Conservation (phyloP, 2,329 filamentous ascomycete species). For the Botrytis pseudocinerea region DNA sequence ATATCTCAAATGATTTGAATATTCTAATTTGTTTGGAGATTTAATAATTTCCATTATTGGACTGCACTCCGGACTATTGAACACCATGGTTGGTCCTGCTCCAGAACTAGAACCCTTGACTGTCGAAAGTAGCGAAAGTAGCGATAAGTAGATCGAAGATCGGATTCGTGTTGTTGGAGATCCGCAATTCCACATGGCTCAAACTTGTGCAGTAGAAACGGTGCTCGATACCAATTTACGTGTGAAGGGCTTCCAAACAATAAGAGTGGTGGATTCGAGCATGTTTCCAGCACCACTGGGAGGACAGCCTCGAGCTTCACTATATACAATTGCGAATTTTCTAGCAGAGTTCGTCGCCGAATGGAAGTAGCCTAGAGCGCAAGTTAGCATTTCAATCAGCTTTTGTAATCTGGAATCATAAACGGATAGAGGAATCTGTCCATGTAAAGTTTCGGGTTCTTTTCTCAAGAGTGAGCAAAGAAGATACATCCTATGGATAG, state of each 20-base stretch:
- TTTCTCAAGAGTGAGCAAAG: neutral
- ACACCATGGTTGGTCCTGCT: neutral
- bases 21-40: too few relatives aligned
- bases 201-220: neutral
- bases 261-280: conserved; percentile 62
- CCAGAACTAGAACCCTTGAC: neutral
- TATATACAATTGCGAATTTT: conserved; percentile 13
- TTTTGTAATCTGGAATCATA: neutral
- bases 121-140: neutral
- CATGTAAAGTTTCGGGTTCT: neutral
- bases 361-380: neutral
- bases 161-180: neutral
- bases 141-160: neutral
- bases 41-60: too few relatives aligned
- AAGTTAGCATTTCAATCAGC: neutral
- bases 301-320: conserved; percentile 13
- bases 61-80: too few relatives aligned
- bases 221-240: conserved; percentile 27
- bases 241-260: conserved; percentile 53
- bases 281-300: conserved; percentile 54
- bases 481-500: neutral
- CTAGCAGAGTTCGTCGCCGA: neutral
- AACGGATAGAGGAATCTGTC: neutral
- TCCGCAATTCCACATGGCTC: neutral
- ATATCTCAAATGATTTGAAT: too few relatives aligned